A percentile compares a stretch with the other conserved stretches of the same genome.
These are phyloP conservation scores for Scleroderma citrinum DNA, from an alignment of 768 basidiomycete genomes.

Conservation along the genomic window DNA sequence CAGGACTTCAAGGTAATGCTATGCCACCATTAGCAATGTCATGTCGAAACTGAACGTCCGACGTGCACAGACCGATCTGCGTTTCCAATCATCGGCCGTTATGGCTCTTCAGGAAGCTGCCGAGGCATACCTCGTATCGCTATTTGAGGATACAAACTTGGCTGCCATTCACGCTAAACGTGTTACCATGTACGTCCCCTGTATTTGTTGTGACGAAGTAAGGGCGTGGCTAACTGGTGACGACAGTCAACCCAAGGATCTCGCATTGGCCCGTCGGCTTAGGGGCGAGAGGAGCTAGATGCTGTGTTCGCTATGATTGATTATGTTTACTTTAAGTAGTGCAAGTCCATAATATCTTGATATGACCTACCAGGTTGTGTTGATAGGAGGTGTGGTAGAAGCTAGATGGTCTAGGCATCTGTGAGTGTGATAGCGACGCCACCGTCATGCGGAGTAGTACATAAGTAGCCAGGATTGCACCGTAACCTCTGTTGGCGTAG, in stretches of 20 bases:
- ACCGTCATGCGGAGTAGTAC: too few relatives aligned
- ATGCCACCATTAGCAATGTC: background rate
- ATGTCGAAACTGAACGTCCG: background rate
- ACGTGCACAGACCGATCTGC: conserved; percentile 53
- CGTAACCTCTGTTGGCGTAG: too few relatives aligned
- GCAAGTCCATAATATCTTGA: too few relatives aligned
- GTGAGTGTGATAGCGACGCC: too few relatives aligned
- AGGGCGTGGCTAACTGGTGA: conserved; percentile 12
- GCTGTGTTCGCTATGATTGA: background rate
- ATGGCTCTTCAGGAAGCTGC: conserved; percentile 80
- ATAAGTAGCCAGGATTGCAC: too few relatives aligned
- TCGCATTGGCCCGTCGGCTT: conserved; percentile 67
- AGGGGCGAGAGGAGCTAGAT: conserved; percentile 64
- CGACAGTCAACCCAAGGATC: conserved; percentile 68
- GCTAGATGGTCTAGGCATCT: too few relatives aligned
- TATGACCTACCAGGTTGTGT: too few relatives aligned
- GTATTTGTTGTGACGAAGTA: background rate
- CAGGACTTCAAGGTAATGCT: conserved; percentile 72
- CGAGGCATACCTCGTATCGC: conserved; percentile 70
- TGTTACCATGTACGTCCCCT: conserved; percentile 52
- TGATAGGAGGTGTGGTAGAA: too few relatives aligned
- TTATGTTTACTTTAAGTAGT: too few relatives aligned
- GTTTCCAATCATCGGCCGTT: conserved; percentile 84
- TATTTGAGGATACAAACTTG: conserved; percentile 73
- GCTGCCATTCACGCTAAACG: conserved; percentile 80